Conservation (phyloP, 176 grass and related monocot genomes). For the Cenchrus purpureus region DNA sequence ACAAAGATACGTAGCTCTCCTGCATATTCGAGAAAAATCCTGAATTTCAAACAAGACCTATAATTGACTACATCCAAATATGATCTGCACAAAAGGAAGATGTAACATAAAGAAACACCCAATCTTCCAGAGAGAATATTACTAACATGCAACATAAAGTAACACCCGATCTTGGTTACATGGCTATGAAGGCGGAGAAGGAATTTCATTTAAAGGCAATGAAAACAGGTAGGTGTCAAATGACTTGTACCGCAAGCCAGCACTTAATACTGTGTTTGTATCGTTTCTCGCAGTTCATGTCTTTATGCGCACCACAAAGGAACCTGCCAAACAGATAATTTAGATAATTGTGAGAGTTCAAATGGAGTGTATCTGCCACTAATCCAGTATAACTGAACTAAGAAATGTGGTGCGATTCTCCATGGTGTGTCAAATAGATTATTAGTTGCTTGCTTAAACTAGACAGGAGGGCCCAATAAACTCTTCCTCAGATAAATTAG, state of each 20-base stretch:
- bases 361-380: neutral
- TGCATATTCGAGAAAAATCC: neutral
- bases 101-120: neutral
- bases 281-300: conserved; percentile 44
- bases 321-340: conserved; percentile 52
- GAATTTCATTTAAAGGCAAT: neutral
- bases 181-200: neutral
- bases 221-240: neutral
- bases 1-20: too few relatives aligned
- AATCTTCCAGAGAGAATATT: neutral
- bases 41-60: neutral
- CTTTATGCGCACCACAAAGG: conserved; percentile 77
- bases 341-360: conserved; percentile 25
- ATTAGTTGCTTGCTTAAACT: neutral
- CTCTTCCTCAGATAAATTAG: neutral
- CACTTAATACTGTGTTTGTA: conserved; percentile 16
- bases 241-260: conserved; percentile 20
- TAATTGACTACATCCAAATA: neutral
- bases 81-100: neutral
- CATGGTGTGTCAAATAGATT: neutral
- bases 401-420: neutral
- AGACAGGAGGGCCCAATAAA: neutral
- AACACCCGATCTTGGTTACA: neutral
- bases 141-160: conserved; percentile 6
- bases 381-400: neutral